Base-by-base conservation (phyloP, 352 stramenopile species). In the Globisporangium echinulatum region DNA sequence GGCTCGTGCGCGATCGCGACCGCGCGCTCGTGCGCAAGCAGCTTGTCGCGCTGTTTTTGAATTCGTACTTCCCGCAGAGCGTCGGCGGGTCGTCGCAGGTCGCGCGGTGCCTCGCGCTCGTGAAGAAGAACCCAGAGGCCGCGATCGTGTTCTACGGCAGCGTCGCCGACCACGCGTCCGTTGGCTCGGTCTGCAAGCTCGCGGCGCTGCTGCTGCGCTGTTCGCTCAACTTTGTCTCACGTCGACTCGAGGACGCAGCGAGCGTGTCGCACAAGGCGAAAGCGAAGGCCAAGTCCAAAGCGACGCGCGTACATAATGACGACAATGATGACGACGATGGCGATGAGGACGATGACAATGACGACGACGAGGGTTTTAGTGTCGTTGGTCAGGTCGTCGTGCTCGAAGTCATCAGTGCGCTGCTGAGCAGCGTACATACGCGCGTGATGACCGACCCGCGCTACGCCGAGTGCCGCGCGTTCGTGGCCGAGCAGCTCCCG, bases 21-120 rank as follows among this genome's bases (percentile, higher is more conserved):
- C 74, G 67, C 5, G 67, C 72, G 7, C 33, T 77, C 36, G 79
- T 90, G 13, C 71, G 80, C 50, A 92, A 92, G 44, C 79, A 91
- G 46, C 78, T 95, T 38, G 74, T 92, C 14, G 75, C 86, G 4
- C 69, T 95, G 14, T 95, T 95, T 43, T 60, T 92, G 25, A 93
- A 93, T 59, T 95, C 86, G 15, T 95, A 95, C 61, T 95, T 95
- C 46, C 86, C 86, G 38, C 86, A 92, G 59, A 82, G 79, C 33
- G 84, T 89, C 7, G 78, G 78, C 43, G 85, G 84, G 5, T 88
- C 82, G 7, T 92, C 83, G 1, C 85, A 95, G 64, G 79, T 95
- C 3, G 85, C 85, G 43, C 85, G 85, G 40, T 90, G 79, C 52
- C 70, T 95, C 10, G 76, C 79, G 13, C 54, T 95, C 11, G 77